Evolutionary conservation across 192 early-diverging fungal species (phyloP), one percentile per base, ranked within the genome.

Genomic region (Gamsiella multidivaricata): DNA sequence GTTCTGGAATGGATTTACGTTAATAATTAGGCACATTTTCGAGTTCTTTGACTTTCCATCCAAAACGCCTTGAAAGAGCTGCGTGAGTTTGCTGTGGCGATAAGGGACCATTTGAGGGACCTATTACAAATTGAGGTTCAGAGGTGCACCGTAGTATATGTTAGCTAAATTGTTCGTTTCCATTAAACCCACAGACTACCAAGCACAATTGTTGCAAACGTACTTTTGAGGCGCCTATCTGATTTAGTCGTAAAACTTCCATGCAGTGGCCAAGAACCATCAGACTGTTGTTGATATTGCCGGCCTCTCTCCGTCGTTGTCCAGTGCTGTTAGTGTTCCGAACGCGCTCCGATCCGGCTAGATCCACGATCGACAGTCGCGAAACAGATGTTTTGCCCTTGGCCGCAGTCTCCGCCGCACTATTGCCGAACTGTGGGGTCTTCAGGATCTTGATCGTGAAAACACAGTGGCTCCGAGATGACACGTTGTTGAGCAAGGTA

Each of bases 181-280:
- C 20, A 20, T 18, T 20, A 20, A 20, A 49, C 5, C 20, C 46
- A 6, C 20, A 49, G 12, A 32, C 37, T 32, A 17, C 1, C 20
- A n/a, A 39, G 20, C 42, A 29, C 14, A 8, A 39, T 54, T 22
- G 2, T 42, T 25, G 17, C 11, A 49, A 49, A 20, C n/a, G 17
- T 71, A 88, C 85, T 63, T 84, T 84, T 63, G 20, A 20, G 7
- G 20, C 25, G 4, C 54, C 71, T 5, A 57, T 31, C 50, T 83
- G 84, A 72, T 92, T 92, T 42, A 70, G 68, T 41, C 88, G 68
- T 9, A 88, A 60, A 4, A 87, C 86, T 26, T 91, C 88, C 70
- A 94, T 85, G 60, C 90, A 91, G 66, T 92, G 91, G 17, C 91
- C 86, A 3, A 93, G 76, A 5, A 88, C 87, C 87, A 92, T 88